Conservation (phyloP, 2,329 filamentous ascomycete genomes). For the Colletotrichum cordylinicola region DNA sequence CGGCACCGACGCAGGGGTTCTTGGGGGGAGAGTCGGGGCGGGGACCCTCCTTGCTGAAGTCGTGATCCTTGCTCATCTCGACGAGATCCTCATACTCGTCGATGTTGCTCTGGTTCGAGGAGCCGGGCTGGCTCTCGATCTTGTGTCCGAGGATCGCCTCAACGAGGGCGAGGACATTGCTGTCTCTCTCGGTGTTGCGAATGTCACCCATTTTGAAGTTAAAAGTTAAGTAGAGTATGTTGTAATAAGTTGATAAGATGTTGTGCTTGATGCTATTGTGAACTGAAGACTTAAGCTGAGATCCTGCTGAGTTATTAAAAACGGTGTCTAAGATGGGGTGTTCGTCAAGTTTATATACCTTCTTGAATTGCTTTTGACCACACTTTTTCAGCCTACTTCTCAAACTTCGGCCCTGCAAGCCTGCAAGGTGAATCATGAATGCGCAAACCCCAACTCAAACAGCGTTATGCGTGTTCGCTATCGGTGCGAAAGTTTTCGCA, state of each 20-base stretch:
- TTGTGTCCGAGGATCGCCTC: slow-evolving; percentile 43
- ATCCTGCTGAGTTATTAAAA: not conserved
- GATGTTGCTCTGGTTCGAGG: slow-evolving; percentile 28
- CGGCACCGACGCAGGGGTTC: slow-evolving; percentile 42
- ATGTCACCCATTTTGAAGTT: slow-evolving; percentile 22
- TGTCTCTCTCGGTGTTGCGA: slow-evolving; percentile 14
- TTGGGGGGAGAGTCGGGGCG: slow-evolving; percentile 42
- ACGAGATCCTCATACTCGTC: slow-evolving; percentile 39
- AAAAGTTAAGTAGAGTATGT: slow-evolving; percentile 18
- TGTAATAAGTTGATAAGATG: not conserved
- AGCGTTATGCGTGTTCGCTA: not conserved
- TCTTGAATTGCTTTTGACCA: not conserved
- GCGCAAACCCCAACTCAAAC: slow-evolving; percentile 12
- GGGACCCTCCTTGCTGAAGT: slow-evolving; percentile 27
- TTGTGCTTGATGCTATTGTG: not conserved
- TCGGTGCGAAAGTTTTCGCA: slow-evolving; percentile 16
- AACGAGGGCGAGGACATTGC: slow-evolving; percentile 33
- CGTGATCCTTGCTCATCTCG: slow-evolving; percentile 29
- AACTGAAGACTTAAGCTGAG: not conserved
- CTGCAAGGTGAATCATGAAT: slow-evolving; percentile 11
- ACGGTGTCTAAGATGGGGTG: no score
- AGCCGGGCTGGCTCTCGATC: slow-evolving; percentile 29
- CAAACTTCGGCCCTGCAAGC: not conserved
- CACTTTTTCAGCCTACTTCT: not conserved
- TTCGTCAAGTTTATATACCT: slow-evolving; percentile 1